Base-by-base conservation (phyloP, 371 early-diverging fungal genomes). In the Mortierella sp. region DNA sequence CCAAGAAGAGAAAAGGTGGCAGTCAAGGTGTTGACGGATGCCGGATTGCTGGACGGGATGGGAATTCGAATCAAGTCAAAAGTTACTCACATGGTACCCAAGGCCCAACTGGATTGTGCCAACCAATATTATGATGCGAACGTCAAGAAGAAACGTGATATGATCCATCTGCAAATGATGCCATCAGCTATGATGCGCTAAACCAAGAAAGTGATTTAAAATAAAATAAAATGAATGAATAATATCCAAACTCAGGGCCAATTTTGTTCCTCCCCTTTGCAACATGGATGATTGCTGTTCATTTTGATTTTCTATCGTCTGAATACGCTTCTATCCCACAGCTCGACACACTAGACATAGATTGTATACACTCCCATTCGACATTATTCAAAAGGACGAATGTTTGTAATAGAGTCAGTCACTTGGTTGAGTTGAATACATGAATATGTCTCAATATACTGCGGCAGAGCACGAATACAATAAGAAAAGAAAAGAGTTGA, bases 131-230 rank as follows among this genome's bases (percentile, higher is more conserved):
- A 75, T 47, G 76, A 75, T n/a, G 16, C 58, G 5, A 28, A 81
- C n/a, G 72, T 81, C 40, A 72, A 72, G 67, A 72, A 66, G 66
- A 81, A 67, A 54, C 76, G 81, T 9, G 79, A 79, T 49, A 43
- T 71, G 66, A 12, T 55, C 4, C 20, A 55, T 55, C 26, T 30
- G 9, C 11, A 51, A 18, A 18, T 30, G 5, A 28, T 28, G 11
- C 9, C 28, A 55, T 11, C 55, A 14, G 47, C 18, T 20, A 47
- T 47, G 20, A 24, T 30, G 28, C 55, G 55, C 24, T 55, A 55
- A 24, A 20, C 16, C 18, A n/a, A 51, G 4, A n/a, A 51, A n/a
- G n/a, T 3, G n/a, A 16, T 49, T 5, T 20, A 20, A 49, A 49
- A 49, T 6, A 49, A 20, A 49, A 49, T 20, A 22, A 43, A 43